Evolutionary conservation across 1,284 basidiomycete genomes (phyloP), one percentile per base, ranked within the genome.

Genomic region (Naganishia liquefaciens): DNA sequence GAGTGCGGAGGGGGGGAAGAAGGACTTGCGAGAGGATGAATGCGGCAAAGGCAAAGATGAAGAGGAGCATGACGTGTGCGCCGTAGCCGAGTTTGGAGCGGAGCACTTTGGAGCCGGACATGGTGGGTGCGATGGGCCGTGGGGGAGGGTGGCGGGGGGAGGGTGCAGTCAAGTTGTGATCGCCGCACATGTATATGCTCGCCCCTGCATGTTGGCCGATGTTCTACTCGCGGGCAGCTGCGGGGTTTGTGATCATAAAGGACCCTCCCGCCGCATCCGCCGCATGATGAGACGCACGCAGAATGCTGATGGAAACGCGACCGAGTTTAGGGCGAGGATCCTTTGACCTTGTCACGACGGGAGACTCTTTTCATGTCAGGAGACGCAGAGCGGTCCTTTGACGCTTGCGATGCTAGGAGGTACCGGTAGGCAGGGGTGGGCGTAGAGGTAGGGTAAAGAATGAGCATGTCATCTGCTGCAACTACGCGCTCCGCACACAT

Each of bases 51-150:
- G 67, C 57, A 19, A 75, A 60, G 13, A 71, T 65, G 67, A 78
- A 76, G 60, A 77, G 68, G 33, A 74, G 33, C 61, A 77, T 74
- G 54, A 76, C 74, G 62, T 76, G 76, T 9, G 73, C 70, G n/a
- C 75, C 76, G 47, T 76, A 76, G 2, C 72, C 71, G 21, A 76
- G 62, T 25, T 47, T 44, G 21, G 27, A 40, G 7, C 62, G 53
- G n/a, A 66, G 27, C 15, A 58, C 53, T 50, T 66, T 66, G 25
- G 62, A 19, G 7, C 58, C 64, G n/a, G 64, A 39, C 64, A 66
- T 66, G 30, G 17, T 23, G 23, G 13, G 6, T 28, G 23, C 2
- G n/a, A 21, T 19, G n/a, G 17, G 23, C 28, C n/a, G 19, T 23
- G 21, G 53, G 7, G 15, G 11, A 28, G 5, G 6, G 33, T 25